Evolutionary conservation across 2,329 filamentous ascomycete genomes (phyloP).

Genomic region (Cladobotryum protrusum): DNA sequence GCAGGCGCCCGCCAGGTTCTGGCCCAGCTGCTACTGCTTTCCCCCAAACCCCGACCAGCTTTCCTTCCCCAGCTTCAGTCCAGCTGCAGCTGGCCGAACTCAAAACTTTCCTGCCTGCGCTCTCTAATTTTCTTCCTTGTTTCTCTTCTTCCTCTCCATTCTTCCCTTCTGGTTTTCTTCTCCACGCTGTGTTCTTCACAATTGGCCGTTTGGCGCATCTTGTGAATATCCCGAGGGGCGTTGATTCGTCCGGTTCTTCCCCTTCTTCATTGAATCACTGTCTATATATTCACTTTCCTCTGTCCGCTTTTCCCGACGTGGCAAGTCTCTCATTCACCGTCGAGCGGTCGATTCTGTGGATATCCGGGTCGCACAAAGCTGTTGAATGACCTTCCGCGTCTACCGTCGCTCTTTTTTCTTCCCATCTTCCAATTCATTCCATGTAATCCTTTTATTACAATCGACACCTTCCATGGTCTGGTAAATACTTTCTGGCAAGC

Average conservation of each 20-base stretch:
- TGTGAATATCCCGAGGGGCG: not conserved
- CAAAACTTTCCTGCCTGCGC: not conserved
- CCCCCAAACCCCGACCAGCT: too few species aligned
- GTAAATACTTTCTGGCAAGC: too few species aligned
- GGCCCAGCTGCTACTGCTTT: too few species aligned
- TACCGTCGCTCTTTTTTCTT: not conserved
- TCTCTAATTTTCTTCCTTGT: not conserved
- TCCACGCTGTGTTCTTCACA: not conserved
- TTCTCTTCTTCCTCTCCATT: not conserved
- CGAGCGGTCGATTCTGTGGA: not conserved
- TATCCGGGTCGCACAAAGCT: not conserved
- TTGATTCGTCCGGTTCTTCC: not conserved
- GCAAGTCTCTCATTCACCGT: not conserved
- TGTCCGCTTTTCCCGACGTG: not conserved
- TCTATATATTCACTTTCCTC: not conserved
- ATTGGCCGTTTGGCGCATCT: not conserved
- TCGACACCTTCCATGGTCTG: too few species aligned
- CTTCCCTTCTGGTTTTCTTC: not conserved
- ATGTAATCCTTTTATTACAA: too few species aligned
- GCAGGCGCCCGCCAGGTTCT: too few species aligned
- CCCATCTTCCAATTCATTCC: not conserved
- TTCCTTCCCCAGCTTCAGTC: not conserved
- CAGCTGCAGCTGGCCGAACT: not conserved
- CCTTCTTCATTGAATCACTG: not conserved
- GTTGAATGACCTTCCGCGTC: not conserved